Conservation (phyloP, 495 filamentous ascomycete genomes). For the Penicillium cosmopolitanum region DNA sequence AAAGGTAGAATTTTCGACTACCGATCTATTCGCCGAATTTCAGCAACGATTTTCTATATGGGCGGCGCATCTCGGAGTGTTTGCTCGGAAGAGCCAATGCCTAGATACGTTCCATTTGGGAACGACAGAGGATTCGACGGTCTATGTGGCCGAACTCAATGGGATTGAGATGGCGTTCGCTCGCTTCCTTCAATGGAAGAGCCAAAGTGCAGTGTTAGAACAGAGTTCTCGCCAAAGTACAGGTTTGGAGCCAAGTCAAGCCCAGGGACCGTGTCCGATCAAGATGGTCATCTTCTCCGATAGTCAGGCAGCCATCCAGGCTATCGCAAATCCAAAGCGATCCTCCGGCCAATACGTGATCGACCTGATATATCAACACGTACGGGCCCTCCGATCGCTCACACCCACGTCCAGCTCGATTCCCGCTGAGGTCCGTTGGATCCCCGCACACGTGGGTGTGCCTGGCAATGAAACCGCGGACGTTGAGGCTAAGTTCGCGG, state of each 20-base stretch:
- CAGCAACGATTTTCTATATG: no score
- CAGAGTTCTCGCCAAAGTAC: background rate
- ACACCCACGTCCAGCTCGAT: background rate
- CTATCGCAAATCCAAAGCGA: slow-evolving; percentile 10
- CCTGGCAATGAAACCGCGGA: slow-evolving; percentile 33
- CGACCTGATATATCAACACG: background rate
- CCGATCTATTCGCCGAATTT: no score
- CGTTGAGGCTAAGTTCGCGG: background rate
- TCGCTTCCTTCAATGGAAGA: no score
- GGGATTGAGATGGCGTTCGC: no score
- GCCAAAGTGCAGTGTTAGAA: no score
- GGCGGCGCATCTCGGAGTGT: no score
- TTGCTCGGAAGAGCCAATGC: no score
- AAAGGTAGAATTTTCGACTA: no score
- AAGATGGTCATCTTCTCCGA: slow-evolving; percentile 17
- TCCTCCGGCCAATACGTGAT: slow-evolving; percentile 18
- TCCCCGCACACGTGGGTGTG: slow-evolving; percentile 31
- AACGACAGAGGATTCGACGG: background rate
- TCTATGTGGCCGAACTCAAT: no score
- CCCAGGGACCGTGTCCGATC: background rate
- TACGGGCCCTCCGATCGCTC: slow-evolving; percentile 9
- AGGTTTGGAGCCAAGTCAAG: background rate
- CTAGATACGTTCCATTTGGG: no score
- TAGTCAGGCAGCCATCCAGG: slow-evolving; percentile 19
- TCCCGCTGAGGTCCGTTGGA: slow-evolving; percentile 15